A percentile compares a stretch with the other conserved stretches of the same genome.
Conservation (phyloP, 164 flowering plant genomes). For the Vitis cinerea region DNA sequence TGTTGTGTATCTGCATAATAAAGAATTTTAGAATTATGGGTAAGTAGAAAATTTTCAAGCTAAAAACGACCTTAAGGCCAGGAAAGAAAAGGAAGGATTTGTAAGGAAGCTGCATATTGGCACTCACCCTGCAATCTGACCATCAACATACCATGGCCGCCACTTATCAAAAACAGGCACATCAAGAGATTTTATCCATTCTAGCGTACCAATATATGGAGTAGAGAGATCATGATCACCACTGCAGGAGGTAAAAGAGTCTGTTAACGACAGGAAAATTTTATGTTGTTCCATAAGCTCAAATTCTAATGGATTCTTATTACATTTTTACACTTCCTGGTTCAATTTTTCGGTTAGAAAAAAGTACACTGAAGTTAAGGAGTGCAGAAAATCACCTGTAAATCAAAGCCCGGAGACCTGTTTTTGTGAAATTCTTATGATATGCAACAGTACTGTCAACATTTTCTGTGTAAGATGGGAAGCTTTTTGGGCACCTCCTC, state of each 20-base stretch:
- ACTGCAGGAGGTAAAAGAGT: background rate
- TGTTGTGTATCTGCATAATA: conserved; percentile 29
- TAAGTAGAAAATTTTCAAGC: no score
- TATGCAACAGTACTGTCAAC: conserved; percentile 3
- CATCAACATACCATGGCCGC: conserved; percentile 32
- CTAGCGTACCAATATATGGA: conserved; percentile 10
- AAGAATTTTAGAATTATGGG: no score
- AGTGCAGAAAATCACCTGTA: conserved; percentile 9
- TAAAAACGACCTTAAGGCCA: no score
- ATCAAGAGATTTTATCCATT: conserved; percentile 16
- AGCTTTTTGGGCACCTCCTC: conserved; percentile 15
- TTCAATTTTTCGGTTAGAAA: no score
- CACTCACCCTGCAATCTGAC: conserved; percentile 32
- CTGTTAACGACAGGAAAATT: no score
- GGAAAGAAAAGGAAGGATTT: no score
- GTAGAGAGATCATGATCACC: conserved; percentile 16
- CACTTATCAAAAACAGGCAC: conserved; percentile 21
- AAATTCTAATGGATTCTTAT: no score
- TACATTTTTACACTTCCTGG: no score
- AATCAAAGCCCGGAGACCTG: conserved; percentile 20
- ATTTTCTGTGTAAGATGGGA: conserved; percentile 11
- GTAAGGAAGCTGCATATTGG: background rate
- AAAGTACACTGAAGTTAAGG: no score
- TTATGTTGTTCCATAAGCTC: no score
- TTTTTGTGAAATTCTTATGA: conserved; percentile 15